Evolutionary conservation across 176 grass and related monocot species (phyloP).

Genomic region (Bonia amplexicaulis): DNA sequence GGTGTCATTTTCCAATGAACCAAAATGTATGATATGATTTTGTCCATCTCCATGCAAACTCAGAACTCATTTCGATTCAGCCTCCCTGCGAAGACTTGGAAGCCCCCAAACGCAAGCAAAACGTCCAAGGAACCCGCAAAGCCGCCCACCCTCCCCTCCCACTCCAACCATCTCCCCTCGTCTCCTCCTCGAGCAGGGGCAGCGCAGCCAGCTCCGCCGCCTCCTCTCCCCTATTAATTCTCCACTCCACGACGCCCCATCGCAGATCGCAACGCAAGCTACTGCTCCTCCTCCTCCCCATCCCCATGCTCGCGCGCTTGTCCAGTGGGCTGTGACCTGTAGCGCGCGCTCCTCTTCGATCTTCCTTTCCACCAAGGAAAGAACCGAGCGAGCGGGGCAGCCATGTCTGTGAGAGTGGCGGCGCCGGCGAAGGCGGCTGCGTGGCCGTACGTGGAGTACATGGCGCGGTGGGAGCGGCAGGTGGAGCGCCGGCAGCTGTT

Average conservation of each 20-base stretch:
- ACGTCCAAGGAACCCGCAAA: constrained; percentile 6
- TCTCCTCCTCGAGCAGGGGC: neutral
- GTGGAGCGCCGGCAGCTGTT: constrained; percentile 84
- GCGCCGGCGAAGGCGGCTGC: neutral
- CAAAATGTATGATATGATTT: neutral
- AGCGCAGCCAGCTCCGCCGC: neutral
- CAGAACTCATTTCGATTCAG: neutral
- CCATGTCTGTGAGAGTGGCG: constrained; percentile 32
- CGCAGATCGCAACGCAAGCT: neutral
- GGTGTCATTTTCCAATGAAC: neutral
- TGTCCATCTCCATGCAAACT: neutral
- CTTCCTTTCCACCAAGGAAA: neutral
- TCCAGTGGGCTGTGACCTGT: neutral
- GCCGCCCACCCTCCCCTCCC: constrained; percentile 16
- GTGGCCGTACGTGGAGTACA: constrained; percentile 71
- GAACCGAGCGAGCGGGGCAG: neutral
- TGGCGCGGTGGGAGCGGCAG: constrained; percentile 71
- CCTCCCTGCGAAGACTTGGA: neutral
- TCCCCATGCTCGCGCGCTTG: neutral
- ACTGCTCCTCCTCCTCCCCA: neutral
- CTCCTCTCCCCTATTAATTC: constrained; percentile 22
- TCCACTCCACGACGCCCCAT: neutral
- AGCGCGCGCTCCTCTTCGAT: neutral
- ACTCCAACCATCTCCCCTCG: constrained; percentile 32
- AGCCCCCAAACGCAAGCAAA: neutral